Evolutionary conservation across 1,284 basidiomycete genomes (phyloP).

Genomic region (Boletus albobrunnescens): DNA sequence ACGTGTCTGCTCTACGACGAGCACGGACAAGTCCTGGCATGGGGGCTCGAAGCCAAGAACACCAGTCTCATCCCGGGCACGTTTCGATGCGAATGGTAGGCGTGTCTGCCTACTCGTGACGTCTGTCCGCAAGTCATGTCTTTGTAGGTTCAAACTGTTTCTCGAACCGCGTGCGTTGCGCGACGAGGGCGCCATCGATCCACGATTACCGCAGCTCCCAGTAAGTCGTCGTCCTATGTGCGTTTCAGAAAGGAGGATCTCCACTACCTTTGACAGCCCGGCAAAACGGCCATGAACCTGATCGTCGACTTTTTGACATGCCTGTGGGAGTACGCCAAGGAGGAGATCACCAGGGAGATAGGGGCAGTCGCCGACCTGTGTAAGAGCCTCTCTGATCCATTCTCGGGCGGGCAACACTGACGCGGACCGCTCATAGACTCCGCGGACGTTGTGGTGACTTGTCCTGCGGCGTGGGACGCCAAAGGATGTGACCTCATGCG

Average conservation of each 20-base stretch:
- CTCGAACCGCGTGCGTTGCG: conserved; percentile 73
- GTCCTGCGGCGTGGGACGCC: conserved; percentile 83
- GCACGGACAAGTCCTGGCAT: conserved; percentile 62
- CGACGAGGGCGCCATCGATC: conserved; percentile 62
- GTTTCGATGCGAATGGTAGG: conserved; percentile 66
- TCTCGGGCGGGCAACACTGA: not conserved
- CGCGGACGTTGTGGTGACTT: conserved; percentile 76
- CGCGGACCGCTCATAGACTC: conserved; percentile 45
- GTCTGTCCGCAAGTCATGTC: not conserved
- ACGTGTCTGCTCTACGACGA: conserved; percentile 76
- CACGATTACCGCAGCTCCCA: conserved; percentile 73
- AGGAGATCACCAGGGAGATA: conserved; percentile 78
- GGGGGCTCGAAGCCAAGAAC: conserved; percentile 80
- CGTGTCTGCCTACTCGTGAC: not conserved
- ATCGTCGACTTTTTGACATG: conserved; percentile 76
- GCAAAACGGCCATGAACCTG: conserved; percentile 69
- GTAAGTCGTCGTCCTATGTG: too few species aligned
- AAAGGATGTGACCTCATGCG: conserved; percentile 78
- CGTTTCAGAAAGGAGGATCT: not conserved
- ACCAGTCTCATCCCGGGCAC: conserved; percentile 62
- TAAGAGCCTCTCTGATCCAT: conserved; percentile 30
- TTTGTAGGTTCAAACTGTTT: conserved; percentile 71
- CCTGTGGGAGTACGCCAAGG: conserved; percentile 80
- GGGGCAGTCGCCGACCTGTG: conserved; percentile 78
- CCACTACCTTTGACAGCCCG: conserved; percentile 43